Evolutionary conservation across 352 stramenopile genomes (phyloP).

Genomic region (Pythium aristosporum): DNA sequence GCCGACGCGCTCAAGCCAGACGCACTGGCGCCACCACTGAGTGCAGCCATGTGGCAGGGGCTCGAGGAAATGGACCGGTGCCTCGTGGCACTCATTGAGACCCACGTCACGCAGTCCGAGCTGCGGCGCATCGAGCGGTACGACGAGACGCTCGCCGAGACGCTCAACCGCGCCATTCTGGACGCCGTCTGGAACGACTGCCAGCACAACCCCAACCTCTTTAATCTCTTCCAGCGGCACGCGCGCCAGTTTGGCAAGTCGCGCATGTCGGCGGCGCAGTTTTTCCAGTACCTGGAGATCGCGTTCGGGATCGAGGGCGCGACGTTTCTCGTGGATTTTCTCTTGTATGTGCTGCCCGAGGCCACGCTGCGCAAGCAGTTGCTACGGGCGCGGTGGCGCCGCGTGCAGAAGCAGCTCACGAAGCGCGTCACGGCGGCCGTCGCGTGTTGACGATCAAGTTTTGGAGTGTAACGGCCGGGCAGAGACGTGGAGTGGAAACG

Average conservation of each 20-base stretch:
- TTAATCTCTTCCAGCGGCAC: constrained; percentile 80
- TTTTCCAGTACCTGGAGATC: constrained; percentile 79
- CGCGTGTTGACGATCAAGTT: not conserved
- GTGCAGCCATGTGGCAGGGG: constrained; percentile 56
- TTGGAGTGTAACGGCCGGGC: too few relatives aligned
- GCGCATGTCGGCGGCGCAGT: constrained; percentile 49
- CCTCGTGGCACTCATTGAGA: constrained; percentile 62
- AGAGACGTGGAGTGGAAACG: not conserved
- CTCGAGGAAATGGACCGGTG: constrained; percentile 75
- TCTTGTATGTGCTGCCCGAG: constrained; percentile 78
- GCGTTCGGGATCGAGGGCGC: constrained; percentile 75
- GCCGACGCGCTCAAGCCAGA: constrained; percentile 28
- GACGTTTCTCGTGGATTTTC: constrained; percentile 78
- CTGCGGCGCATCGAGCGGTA: constrained; percentile 40
- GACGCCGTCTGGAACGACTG: constrained; percentile 86
- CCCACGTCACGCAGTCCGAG: constrained; percentile 36
- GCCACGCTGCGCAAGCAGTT: constrained; percentile 61
- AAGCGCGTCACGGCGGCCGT: constrained; percentile 42
- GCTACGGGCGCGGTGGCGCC: constrained; percentile 60
- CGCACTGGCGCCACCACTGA: constrained; percentile 14
- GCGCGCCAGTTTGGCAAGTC: constrained; percentile 75
- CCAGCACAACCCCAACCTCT: constrained; percentile 81
- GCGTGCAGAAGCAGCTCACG: constrained; percentile 56
- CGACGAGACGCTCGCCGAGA: constrained; percentile 62
- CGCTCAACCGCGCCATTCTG: constrained; percentile 70